phyloP scores from a whole-genome alignment of 176 grass and related monocot genomes.

The Panicum miliaceum region DNA sequence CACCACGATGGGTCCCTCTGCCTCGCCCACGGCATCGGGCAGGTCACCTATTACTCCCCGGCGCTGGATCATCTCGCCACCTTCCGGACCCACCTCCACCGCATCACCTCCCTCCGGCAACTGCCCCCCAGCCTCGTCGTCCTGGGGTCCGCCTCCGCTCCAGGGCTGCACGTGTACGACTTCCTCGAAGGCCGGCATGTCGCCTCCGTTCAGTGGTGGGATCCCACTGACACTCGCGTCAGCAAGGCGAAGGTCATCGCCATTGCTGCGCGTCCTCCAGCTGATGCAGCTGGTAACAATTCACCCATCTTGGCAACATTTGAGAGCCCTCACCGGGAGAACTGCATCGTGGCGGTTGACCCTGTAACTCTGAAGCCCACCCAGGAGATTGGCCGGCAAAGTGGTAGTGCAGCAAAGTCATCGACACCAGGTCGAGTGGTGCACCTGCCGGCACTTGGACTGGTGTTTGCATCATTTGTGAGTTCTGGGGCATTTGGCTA shows the following conservation, averaged over 20 bases:
- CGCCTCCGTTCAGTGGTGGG: constrained; percentile 65
- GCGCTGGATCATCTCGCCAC: constrained; percentile 56
- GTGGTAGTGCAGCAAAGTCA: constrained; percentile 74
- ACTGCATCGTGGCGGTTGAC: constrained; percentile 82
- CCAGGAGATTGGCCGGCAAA: constrained; percentile 85
- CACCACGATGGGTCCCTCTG: constrained; percentile 72
- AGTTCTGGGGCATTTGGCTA: constrained; percentile 85
- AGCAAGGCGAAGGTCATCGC: constrained; percentile 72
- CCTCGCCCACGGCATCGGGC: constrained; percentile 70
- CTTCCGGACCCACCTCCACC: constrained; percentile 75
- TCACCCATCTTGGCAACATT: constrained; percentile 72
- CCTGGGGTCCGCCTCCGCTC: constrained; percentile 53
- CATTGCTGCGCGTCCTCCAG: constrained; percentile 54
- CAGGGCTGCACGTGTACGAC: constrained; percentile 78
- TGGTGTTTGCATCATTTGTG: constrained; percentile 71
- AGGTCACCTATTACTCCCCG: constrained; percentile 66
- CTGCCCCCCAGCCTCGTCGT: constrained; percentile 54
- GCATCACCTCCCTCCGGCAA: constrained; percentile 60
- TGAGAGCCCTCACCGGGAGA: constrained; percentile 78
- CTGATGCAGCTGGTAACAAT: constrained; percentile 28
- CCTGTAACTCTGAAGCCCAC: constrained; percentile 60
- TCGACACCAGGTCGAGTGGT: constrained; percentile 57
- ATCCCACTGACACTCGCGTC: constrained; percentile 65
- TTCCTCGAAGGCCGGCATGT: constrained; percentile 60
- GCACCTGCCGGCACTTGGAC: constrained; percentile 65